Evolutionary conservation across 768 basidiomycete species (phyloP), one percentile per base, ranked within the genome.

Genomic region (Hypholoma sublateritium): DNA sequence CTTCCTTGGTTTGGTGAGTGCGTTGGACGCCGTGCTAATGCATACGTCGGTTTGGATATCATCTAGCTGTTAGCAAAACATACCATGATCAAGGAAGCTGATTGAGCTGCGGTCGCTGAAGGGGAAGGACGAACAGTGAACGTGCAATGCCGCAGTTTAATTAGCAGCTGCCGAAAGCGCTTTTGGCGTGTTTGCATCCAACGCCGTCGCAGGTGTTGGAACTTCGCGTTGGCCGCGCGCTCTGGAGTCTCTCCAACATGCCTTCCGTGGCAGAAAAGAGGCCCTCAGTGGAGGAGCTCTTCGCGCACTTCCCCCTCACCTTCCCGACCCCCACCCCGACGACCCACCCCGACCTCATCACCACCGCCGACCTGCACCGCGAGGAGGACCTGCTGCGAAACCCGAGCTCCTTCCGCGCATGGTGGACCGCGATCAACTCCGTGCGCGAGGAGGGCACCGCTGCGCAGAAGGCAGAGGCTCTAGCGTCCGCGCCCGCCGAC

Each of bases 371-470:
- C 70, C 69, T 97, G 32, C 81, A 88, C 62, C 87, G 93, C 46
- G 96, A 97, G 75, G 96, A 98, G 72, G 95, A 98, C 73, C 82
- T 98, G 6, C 77, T 94, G 36, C 83, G 93, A 59, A 98, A 98
- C 71, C 92, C 94, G 9, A 81, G 83, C 35, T 96, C 94, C 34
- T 94, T 96, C 71, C 83, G 92, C 37, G 87, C 91, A 66, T 98
- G 97, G 97, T 91, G 93, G 85, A 76, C 87, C 1, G 91, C 93
- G 61, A 89, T 98, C 62, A 80, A 84, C 62, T 79, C 83, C 36
- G 81, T 91, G 45, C 83, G 83, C 65, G 93, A 95, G 60, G 78
- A 81, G 14, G 84, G 84, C 63, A 69, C 70, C 45, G 69, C 82
- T 5, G 75, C 80, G 48, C 78, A 83, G 61, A 90, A 86, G 69